These are phyloP conservation scores for Xylaria sp. DNA, from an alignment of 2,329 filamentous ascomycete genomes.

Conservation along the genomic window DNA sequence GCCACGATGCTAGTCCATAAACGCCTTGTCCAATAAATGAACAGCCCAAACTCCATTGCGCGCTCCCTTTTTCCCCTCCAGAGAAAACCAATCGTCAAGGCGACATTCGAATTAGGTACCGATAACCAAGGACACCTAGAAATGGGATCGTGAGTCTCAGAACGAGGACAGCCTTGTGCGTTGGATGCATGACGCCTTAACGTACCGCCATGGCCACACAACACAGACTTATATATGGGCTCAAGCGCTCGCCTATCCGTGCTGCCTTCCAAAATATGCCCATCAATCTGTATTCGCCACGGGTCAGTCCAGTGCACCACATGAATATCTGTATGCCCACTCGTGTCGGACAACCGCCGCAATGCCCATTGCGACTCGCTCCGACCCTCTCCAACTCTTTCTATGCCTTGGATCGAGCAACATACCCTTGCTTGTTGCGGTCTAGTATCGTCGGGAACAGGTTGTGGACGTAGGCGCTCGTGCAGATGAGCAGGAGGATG, in stretches of 20 bases:
- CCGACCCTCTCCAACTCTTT: too few species aligned
- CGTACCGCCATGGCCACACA: constrained; percentile 89
- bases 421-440: constrained; percentile 83
- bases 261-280: constrained; percentile 96
- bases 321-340: not conserved
- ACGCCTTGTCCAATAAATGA: constrained; percentile 13
- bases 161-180: not conserved
- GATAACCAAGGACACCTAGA: constrained; percentile 30
- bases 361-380: not conserved
- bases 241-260: constrained; percentile 84
- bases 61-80: constrained; percentile 4
- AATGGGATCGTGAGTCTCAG: constrained; percentile 9
- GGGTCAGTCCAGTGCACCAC: constrained; percentile 6
- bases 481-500: constrained; percentile 92
- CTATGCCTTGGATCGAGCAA: not conserved
- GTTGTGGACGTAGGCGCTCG: constrained; percentile 87
- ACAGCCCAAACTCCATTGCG: constrained; percentile 20
- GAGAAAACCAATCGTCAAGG: constrained; percentile 5
- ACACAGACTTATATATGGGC: constrained; percentile 91
- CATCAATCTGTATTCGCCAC: constrained; percentile 50
- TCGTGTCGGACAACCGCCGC: not conserved
- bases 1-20: constrained; percentile 1
- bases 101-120: constrained; percentile 24
- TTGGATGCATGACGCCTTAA: constrained; percentile 11
- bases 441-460: constrained; percentile 87